Base-by-base conservation (phyloP, 768 basidiomycete genomes). In the Macrolepiota dolichaula region DNA sequence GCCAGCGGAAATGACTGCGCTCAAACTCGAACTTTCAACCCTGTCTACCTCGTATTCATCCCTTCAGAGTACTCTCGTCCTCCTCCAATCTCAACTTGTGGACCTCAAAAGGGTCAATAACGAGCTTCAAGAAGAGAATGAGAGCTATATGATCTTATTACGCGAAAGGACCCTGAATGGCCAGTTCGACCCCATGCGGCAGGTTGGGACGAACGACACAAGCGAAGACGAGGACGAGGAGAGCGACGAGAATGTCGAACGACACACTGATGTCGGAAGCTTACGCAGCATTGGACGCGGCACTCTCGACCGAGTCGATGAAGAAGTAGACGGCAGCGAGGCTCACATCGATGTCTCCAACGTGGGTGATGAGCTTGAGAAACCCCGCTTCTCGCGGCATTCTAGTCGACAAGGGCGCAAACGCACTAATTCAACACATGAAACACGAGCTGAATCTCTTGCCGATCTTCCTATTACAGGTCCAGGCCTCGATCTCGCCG, bases 111-210 rank as follows among this genome's bases (percentile, higher is more conserved):
- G 91, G 57, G 89, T 95, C 63, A 97, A 97, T 71, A 83, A 88
- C 64, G 86, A 89, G 64, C 73, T 94, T 42, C 93, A 95, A 73
- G 95, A 98, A 73, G 96, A 98, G 67, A 99, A 98, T 72, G 95
- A 97, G 74, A 92, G 92, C 53, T 99, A 94, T 77, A 94, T 96
- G 83, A 92, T 96, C 63, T 81, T 99, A 40, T 76, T 98, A 25
- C 81, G 92, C 63, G 96, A 98, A 76, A 88, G 85, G 77, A 98
- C 97, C 0, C 73, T 98, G 47, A 94, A 82, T 65, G 96, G 96
- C 3, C 90, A 92, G 67, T 92, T 91, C 70, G 88, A 93, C 70
- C 76, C 92, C 63, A 77, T 87, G 71, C 85, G 80, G 66, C 85
- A 88, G 72, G 86, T 89, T 36, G 85, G 83, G 44, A 82, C 77